These are phyloP conservation scores for Candida taoyuanica DNA, from an alignment of 805 yeast species.

Conservation along the genomic window DNA sequence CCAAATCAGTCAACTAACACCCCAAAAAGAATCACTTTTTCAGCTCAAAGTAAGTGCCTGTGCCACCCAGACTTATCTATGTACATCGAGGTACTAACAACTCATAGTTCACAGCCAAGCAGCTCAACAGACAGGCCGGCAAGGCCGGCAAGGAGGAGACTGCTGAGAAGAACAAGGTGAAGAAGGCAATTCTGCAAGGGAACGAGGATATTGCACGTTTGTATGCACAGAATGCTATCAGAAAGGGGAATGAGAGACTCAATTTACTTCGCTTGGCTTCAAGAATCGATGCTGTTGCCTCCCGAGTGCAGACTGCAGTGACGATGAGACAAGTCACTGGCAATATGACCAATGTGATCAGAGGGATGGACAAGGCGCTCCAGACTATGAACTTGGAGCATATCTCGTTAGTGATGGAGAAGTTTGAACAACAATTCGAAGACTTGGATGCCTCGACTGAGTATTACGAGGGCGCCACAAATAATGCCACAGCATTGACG, in stretches of 20 bases:
- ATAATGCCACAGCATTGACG: conserved; percentile 77
- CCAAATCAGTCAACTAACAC: conserved; percentile 8
- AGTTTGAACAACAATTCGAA: conserved; percentile 93
- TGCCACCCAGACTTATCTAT: too few relatives aligned
- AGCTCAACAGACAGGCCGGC: conserved; percentile 81
- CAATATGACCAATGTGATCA: conserved; percentile 88
- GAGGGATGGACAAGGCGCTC: conserved; percentile 94
- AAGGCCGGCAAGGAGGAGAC: conserved; percentile 89
- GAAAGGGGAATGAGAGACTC: conserved; percentile 83
- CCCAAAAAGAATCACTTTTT: conserved; percentile 48
- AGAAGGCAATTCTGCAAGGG: conserved; percentile 79
- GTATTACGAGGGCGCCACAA: conserved; percentile 88
- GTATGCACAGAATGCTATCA: conserved; percentile 93
- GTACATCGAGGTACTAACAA: too few relatives aligned
- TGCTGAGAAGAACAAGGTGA: conserved; percentile 80
- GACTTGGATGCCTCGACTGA: conserved; percentile 91
- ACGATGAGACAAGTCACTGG: conserved; percentile 95
- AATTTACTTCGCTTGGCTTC: conserved; percentile 80
- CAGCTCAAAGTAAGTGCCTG: conserved; percentile 55
- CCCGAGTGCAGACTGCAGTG: conserved; percentile 95
- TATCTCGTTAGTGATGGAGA: conserved; percentile 94
- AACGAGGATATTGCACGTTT: conserved; percentile 88
- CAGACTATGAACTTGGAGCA: conserved; percentile 93
- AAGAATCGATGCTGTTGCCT: conserved; percentile 92
- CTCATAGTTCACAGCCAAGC: conserved; percentile 92